Evolutionary conservation across 75 land plant genomes (phyloP).

Genomic region (Isoetes taiwanensis): DNA sequence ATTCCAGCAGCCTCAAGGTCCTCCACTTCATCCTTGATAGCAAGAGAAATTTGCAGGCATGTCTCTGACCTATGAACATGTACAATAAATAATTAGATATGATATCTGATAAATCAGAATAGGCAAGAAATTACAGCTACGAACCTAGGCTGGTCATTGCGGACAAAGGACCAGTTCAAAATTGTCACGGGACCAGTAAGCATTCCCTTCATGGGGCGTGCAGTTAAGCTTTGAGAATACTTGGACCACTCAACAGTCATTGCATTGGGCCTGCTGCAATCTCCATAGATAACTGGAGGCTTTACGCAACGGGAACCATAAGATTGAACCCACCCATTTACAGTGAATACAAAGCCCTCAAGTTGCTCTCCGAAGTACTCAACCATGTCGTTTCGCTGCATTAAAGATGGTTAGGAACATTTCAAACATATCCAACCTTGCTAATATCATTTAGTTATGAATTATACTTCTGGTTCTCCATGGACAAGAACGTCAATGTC

Average conservation of each 20-base stretch:
- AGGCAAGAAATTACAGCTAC: no score
- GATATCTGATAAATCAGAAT: no score
- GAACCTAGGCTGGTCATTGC: conserved; percentile 43
- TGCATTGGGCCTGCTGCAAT: conserved; percentile 78
- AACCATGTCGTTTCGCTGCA: conserved; percentile 76
- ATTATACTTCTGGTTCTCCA: conserved; percentile 98
- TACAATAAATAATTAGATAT: no score
- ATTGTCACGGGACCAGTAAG: conserved; percentile 42
- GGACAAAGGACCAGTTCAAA: conserved; percentile 48
- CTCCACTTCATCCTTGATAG: conserved; percentile 83
- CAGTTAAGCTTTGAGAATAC: conserved; percentile 64
- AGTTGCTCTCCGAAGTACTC: conserved; percentile 81
- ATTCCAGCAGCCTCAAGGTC: conserved; percentile 73
- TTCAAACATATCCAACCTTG: no score
- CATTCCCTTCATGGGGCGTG: conserved; percentile 87
- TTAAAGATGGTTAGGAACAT: no score
- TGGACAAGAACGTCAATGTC: conserved; percentile 86
- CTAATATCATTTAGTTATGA: no score
- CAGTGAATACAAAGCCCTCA: conserved; percentile 67
- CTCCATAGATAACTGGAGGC: conserved; percentile 84
- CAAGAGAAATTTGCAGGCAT: conserved; percentile 67
- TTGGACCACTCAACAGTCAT: conserved; percentile 88
- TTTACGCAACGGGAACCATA: conserved; percentile 92
- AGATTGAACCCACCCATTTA: conserved; percentile 87
- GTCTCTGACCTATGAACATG: conserved; percentile 63